Conservation (phyloP, 2,329 filamentous ascomycete genomes). For the Apiospora rasikravindrae region DNA sequence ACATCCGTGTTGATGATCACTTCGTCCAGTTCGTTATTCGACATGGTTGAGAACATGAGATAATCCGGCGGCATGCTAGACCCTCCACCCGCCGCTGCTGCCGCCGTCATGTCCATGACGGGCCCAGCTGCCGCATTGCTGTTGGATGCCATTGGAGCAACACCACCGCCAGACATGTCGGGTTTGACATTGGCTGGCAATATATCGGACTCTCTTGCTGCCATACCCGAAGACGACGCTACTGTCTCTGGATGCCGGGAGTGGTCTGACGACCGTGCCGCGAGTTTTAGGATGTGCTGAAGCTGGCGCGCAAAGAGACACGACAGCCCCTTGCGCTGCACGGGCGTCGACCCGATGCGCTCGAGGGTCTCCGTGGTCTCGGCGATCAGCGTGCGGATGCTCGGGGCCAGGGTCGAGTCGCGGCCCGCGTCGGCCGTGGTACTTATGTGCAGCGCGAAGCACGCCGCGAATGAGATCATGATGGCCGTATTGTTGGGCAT, state of each 20-base stretch:
- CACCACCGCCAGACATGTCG: not conserved
- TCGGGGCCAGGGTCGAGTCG: slow-evolving; percentile 62
- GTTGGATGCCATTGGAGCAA: slow-evolving; percentile 27
- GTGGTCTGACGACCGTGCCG: slow-evolving; percentile 32
- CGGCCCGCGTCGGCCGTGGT: slow-evolving; percentile 59
- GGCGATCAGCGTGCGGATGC: slow-evolving; percentile 67
- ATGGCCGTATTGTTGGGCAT: slow-evolving; percentile 82
- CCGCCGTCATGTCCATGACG: slow-evolving; percentile 32
- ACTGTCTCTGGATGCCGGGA: not conserved
- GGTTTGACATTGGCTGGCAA: not conserved
- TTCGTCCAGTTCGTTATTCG: slow-evolving; percentile 41
- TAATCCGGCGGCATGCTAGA: slow-evolving; percentile 31
- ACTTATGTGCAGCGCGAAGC: slow-evolving; percentile 69
- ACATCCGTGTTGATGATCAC: slow-evolving; percentile 42
- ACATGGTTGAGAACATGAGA: slow-evolving; percentile 42
- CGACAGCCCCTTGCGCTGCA: slow-evolving; percentile 71
- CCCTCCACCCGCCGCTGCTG: slow-evolving; percentile 23
- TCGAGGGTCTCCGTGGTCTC: slow-evolving; percentile 73
- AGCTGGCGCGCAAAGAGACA: slow-evolving; percentile 63
- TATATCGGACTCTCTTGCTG: not conserved
- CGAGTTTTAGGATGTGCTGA: slow-evolving; percentile 51
- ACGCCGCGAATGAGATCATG: slow-evolving; percentile 79
- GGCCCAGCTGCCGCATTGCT: slow-evolving; percentile 18
- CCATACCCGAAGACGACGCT: not conserved
- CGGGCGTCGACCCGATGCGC: slow-evolving; percentile 68